Evolutionary conservation across 2,329 filamentous ascomycete species (phyloP).

Genomic region (Bipolaris victoriae): DNA sequence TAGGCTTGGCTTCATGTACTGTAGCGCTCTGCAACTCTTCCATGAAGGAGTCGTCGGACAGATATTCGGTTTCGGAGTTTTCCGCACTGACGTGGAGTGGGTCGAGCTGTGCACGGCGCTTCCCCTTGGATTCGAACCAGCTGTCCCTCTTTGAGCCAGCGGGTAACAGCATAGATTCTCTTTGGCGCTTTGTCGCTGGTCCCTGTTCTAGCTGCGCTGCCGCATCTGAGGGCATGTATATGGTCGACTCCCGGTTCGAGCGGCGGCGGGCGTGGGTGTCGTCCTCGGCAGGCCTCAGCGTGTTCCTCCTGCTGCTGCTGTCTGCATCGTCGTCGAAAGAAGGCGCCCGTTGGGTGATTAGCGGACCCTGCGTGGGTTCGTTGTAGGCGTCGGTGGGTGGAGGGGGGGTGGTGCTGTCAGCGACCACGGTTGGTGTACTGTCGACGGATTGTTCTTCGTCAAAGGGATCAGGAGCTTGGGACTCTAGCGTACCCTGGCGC

Average conservation of each 20-base stretch:
- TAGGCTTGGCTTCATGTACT: conserved; percentile 80
- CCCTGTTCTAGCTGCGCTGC: conserved; percentile 21
- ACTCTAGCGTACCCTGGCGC: conserved; percentile 17
- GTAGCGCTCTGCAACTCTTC: conserved; percentile 84
- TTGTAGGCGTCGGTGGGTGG: conserved; percentile 29
- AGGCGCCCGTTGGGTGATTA: conserved; percentile 13
- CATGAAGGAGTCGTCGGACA: conserved; percentile 82
- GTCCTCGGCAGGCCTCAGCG: conserved; percentile 23
- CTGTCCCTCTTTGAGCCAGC: conserved; percentile 28
- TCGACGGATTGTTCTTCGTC: conserved; percentile 43
- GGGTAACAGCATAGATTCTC: conserved; percentile 39
- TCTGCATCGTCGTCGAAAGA: conserved; percentile 22
- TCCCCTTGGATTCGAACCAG: conserved; percentile 44
- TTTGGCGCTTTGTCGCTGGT: conserved; percentile 30
- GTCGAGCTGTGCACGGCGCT: conserved; percentile 50
- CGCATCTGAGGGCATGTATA: conserved; percentile 36
- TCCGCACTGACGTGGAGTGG: conserved; percentile 48
- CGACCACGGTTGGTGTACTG: conserved; percentile 46
- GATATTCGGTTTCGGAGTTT: conserved; percentile 55
- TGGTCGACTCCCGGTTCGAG: conserved; percentile 43
- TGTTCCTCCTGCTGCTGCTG: conserved; percentile 20
- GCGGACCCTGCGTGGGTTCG: conserved; percentile 12
- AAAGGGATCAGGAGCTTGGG: conserved; percentile 22
- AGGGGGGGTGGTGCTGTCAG: conserved; percentile 36
- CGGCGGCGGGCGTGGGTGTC: conserved; percentile 26